A percentile compares a stretch with the other conserved stretches of the same genome.
Conservation (phyloP, 768 basidiomycete genomes). For the Stropharia rugosoannulata region DNA sequence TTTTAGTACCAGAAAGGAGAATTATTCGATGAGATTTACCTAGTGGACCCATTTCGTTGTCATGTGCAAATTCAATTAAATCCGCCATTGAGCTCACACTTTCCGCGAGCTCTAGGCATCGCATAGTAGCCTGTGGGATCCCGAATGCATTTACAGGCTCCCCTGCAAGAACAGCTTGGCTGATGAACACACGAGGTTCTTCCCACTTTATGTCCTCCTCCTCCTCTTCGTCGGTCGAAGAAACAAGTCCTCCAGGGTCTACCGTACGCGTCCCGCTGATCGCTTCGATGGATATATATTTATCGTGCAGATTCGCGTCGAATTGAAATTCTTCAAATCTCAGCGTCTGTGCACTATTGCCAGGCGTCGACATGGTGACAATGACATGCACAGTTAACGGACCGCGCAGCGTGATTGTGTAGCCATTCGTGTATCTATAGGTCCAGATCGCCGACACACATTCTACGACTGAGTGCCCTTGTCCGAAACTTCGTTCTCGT, state of each 20-base stretch:
- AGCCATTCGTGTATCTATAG: conserved; percentile 77
- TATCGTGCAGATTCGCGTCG: conserved; percentile 71
- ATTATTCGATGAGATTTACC: conserved; percentile 47
- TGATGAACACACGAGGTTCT: conserved; percentile 61
- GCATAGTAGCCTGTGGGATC: conserved; percentile 87
- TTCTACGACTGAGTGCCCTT: conserved; percentile 61
- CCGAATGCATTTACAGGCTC: conserved; percentile 89
- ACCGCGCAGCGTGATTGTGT: conserved; percentile 74
- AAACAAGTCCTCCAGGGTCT: conserved; percentile 39
- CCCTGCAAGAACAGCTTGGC: conserved; percentile 65
- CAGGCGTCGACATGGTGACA: conserved; percentile 25
- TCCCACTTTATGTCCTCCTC: conserved; percentile 67
- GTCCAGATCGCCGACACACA: conserved; percentile 79
- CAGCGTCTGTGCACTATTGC: conserved; percentile 34
- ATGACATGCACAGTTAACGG: conserved; percentile 69
- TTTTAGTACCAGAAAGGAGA: conserved; percentile 1
- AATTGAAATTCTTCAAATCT: conserved; percentile 77
- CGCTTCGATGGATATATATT: conserved; percentile 66
- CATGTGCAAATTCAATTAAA: conserved; percentile 63
- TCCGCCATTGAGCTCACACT: conserved; percentile 81
- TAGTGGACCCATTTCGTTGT: conserved; percentile 56
- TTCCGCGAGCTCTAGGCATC: conserved; percentile 86
- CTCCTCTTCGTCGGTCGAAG: conserved; percentile 22
- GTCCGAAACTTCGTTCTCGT: conserved; percentile 53
- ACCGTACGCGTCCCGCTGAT: conserved; percentile 50